phyloP scores from a whole-genome alignment of 2,329 filamentous ascomycete species.

The Fusarium nurragi region DNA sequence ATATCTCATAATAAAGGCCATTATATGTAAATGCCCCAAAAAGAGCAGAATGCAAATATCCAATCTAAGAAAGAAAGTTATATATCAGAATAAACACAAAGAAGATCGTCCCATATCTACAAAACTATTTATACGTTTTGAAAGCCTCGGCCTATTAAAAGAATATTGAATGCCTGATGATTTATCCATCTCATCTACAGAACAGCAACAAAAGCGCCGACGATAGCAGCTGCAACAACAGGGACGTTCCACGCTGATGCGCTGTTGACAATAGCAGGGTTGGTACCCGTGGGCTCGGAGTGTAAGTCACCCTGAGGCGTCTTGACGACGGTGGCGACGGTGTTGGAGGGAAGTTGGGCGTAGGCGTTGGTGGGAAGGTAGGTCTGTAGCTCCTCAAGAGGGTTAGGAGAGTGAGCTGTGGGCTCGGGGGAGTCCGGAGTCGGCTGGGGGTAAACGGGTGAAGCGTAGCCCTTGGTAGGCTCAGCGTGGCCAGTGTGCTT shows the following conservation, averaged over 20 bases:
- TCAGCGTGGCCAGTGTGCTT: neutral
- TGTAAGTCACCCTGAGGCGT: neutral
- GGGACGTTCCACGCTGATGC: conserved; percentile 26
- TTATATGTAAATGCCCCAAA: conserved; percentile 6
- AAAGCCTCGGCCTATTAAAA: conserved; percentile 17
- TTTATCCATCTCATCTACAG: conserved; percentile 7
- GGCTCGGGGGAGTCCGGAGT: neutral
- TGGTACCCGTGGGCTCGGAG: conserved; percentile 17
- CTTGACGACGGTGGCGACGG: conserved; percentile 30
- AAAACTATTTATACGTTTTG: conserved; percentile 13
- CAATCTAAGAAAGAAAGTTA: neutral
- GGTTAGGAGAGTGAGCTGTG: neutral
- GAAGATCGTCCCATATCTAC: conserved; percentile 23
- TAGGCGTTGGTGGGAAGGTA: conserved; percentile 13
- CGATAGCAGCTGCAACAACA: conserved; percentile 11
- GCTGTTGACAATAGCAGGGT: conserved; percentile 18
- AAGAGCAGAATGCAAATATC: neutral
- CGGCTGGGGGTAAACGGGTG: conserved; percentile 1
- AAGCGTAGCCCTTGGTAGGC: conserved; percentile 1
- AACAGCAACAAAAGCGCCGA: conserved; percentile 23
- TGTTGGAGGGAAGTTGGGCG: conserved; percentile 1
- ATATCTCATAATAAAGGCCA: conserved; percentile 9
- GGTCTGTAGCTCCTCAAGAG: conserved; percentile 15
- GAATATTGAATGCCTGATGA: conserved; percentile 20
- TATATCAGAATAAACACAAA: conserved; percentile 1